phyloP scores from a whole-genome alignment of 768 basidiomycete genomes.

The Leccinum boreale region DNA sequence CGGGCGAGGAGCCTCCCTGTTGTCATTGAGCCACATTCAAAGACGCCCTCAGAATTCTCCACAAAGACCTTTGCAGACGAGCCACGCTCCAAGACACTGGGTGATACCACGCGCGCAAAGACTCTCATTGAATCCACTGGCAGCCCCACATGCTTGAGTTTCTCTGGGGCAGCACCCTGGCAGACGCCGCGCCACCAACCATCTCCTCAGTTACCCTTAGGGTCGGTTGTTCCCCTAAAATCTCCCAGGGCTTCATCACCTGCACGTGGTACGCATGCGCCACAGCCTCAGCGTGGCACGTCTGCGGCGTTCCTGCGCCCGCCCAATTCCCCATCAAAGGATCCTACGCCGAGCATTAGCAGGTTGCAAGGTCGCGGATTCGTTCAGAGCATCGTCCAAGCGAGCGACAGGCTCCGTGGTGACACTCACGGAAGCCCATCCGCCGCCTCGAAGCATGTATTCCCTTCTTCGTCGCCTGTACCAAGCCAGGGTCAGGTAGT shows the following conservation, averaged over 20 bases:
- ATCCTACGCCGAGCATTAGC: constrained; percentile 78
- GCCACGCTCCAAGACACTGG: constrained; percentile 20
- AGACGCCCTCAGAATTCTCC: constrained; percentile 17
- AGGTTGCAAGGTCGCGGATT: constrained; percentile 82
- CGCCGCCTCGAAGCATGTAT: constrained; percentile 22
- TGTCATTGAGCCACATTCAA: constrained; percentile 14
- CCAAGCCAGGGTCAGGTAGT: constrained; percentile 29
- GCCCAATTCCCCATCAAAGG: constrained; percentile 51
- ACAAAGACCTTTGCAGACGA: constrained; percentile 15
- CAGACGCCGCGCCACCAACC: constrained; percentile 27
- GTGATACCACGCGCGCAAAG: constrained; percentile 17
- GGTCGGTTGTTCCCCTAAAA: constrained; percentile 24
- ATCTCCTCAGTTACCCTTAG: constrained; percentile 32
- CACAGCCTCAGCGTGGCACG: constrained; percentile 39
- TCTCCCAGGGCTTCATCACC: constrained; percentile 37
- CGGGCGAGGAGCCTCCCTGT: constrained; percentile 10
- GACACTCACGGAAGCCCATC: constrained; percentile 33
- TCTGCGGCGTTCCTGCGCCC: constrained; percentile 59
- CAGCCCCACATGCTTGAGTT: constrained; percentile 14
- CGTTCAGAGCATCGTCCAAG: constrained; percentile 79
- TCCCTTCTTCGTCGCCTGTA: constrained; percentile 29
- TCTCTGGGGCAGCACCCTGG: constrained; percentile 17
- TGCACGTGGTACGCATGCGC: constrained; percentile 39
- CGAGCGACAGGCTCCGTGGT: constrained; percentile 50
- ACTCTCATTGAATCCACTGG: constrained; percentile 11